Base-by-base conservation (phyloP, 2,329 filamentous ascomycete species). In the Aspergillus carbonarius region DNA sequence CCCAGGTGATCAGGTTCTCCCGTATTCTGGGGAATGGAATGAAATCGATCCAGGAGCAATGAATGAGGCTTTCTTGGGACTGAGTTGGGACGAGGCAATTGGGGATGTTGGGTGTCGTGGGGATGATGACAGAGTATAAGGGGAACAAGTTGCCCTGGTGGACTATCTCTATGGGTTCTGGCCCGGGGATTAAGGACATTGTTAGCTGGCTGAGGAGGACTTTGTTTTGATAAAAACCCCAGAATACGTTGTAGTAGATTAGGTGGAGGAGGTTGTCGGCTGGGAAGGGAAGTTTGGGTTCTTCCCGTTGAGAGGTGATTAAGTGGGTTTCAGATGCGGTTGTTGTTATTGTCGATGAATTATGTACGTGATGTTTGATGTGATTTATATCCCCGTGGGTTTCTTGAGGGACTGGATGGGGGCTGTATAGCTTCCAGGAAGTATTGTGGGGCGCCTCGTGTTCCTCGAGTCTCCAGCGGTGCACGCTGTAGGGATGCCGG, bases 201-300 rank as follows among this genome's bases (percentile, higher is more conserved):
- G 57, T 30, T 17, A 39, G 47, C 2, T 10, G 50, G 7, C 62
- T 63, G 13, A 72, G 63, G 9, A 67, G 42, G 6, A 55, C 27
- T 18, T 66, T 63, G 50, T 70, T 70, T 15, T 44, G 44, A 42
- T 62, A 57, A 2, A 70, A 39, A 3, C 58, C 68, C 5, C 69
- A 66, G 46, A 65, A 69, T 6, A 66, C 64, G 27, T 72, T 72
- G 49, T 63, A 68, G 10, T 69, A 66, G 27, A 70, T 63, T 9
- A 70, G 60, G 23, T 63, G 60, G 35, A 71, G 60, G 20, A 72
- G 54, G 50, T 68, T 65, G 50, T 69, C 66, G 23, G 61, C 55
- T 6, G 63, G 57, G 17, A 63, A 55, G 12, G 5, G 20, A 12
- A 18, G 12, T 42, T 42, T 13, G 12, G 17, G 37, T 18, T 27